Evolutionary conservation across 106 monocot species (phyloP), one percentile per base, ranked within the genome.

Genomic region (Dioscorea zingiberensis): DNA sequence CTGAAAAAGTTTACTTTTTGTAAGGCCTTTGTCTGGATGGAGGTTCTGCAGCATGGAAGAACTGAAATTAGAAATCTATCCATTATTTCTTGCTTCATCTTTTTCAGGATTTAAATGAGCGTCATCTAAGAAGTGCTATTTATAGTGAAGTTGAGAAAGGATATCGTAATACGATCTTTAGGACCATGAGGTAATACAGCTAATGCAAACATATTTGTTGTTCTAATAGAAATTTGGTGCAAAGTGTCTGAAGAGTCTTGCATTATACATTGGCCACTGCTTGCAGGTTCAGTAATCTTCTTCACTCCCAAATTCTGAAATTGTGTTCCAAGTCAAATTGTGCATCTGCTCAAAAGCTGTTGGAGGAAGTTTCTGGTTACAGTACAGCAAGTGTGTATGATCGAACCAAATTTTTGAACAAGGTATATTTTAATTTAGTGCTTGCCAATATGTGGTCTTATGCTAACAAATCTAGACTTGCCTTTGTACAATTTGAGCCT

Each of bases 221-320:
- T 61, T 28, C 17, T 13, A 8, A 1, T 22, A 7, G 51, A 53
- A 3, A 18, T 16, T 53, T 53, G 11, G 16, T n/a, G n/a, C n/a
- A n/a, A n/a, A n/a, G n/a, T n/a, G 1, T 53, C 4, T 53, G 51
- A n/a, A n/a, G 19, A 19, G 19, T 18, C 4, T 53, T 19, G 16
- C 1, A 16, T 19, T 19, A 15, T 53, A 15, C 51, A 38, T 38
- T 38, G 38, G 10, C 16, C 53, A 45, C 14, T 48, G 21, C 13
- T 65, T 63, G 23, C 75, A 82, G 86, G 74, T 76, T 78, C 69
- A 68, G 76, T 55, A 81, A 59, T 30, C 73, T 79, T 77, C 73
- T 82, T 13, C 68, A 65, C 17, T 60, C 62, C 15, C 81, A 58
- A 4, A 60, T 82, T 67, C 65, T 27, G 22, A 69, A 55, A 64